Evolutionary conservation across 257 asterid species (phyloP).

Genomic region (Salvia miltiorrhiza): DNA sequence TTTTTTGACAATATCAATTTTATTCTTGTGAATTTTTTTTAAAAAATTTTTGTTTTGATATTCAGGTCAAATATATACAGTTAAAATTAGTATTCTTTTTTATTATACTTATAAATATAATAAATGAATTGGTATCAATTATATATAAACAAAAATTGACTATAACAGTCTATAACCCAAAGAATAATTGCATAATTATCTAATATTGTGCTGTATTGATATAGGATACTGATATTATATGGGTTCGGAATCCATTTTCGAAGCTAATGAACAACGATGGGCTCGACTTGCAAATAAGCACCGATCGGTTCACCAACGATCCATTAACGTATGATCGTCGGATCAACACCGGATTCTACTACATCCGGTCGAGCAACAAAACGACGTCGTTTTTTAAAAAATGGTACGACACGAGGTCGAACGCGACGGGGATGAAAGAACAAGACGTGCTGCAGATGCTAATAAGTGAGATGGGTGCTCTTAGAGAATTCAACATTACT

Average conservation of each 20-base stretch:
- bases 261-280: constrained; percentile 29
- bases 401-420: constrained; percentile 47
- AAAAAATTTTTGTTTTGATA: too few relatives aligned
- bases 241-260: constrained; percentile 64
- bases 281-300: constrained; percentile 58
- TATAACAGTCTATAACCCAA: too few relatives aligned
- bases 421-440: constrained; percentile 47
- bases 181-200: too few relatives aligned
- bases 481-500: constrained; percentile 20
- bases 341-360: constrained; percentile 72
- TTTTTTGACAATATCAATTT: too few relatives aligned
- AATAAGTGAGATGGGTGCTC: constrained; percentile 1
- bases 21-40: too few relatives aligned
- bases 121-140: too few relatives aligned
- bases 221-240: constrained; percentile 60
- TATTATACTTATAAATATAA: too few relatives aligned
- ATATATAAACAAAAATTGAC: too few relatives aligned
- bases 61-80: too few relatives aligned
- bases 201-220: background rate
- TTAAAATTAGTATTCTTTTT: too few relatives aligned
- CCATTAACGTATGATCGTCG: constrained; percentile 26
- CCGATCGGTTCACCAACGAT: constrained; percentile 39
- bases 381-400: constrained; percentile 47
- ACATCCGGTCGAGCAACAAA: constrained; percentile 40
- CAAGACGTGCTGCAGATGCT: constrained; percentile 56